Evolutionary conservation across 257 asterid species (phyloP).

Genomic region (Lantana camara): DNA sequence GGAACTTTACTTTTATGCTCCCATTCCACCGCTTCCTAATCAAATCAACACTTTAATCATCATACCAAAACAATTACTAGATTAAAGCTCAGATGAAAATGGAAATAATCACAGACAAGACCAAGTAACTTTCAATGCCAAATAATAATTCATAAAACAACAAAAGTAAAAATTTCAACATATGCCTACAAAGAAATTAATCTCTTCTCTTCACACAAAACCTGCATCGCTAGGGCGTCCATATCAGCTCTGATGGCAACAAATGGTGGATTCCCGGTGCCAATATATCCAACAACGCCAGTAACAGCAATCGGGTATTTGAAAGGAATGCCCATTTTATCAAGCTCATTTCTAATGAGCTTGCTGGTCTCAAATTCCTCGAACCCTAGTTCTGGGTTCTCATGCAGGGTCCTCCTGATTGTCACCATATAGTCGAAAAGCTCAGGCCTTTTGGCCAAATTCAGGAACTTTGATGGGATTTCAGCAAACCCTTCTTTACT

Average conservation of each 20-base stretch:
- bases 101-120: not conserved
- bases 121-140: not conserved
- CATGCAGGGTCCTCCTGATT: conserved; percentile 61
- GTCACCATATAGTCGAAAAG: conserved; percentile 55
- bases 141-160: conserved; percentile 2
- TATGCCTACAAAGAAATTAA: not conserved
- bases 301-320: conserved; percentile 63
- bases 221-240: conserved; percentile 75
- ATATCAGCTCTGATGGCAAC: conserved; percentile 76
- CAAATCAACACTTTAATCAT: conserved; percentile 9
- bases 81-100: not conserved
- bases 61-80: not conserved
- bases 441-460: conserved; percentile 50
- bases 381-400: conserved; percentile 69
- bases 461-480: conserved; percentile 46
- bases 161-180: not conserved
- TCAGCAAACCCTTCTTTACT: conserved; percentile 35
- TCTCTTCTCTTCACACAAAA: not conserved
- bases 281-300: conserved; percentile 64
- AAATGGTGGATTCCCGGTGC: conserved; percentile 65
- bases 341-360: conserved; percentile 64
- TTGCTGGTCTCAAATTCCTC: conserved; percentile 72
- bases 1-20: conserved; percentile 68
- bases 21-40: conserved; percentile 76
- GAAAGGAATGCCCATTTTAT: conserved; percentile 55